Percentiles rank a stretch among this genome's conserved stretches.
Evolutionary conservation across 2,329 filamentous ascomycete genomes (phyloP).

Genomic region (Nectriaceae sp.): DNA sequence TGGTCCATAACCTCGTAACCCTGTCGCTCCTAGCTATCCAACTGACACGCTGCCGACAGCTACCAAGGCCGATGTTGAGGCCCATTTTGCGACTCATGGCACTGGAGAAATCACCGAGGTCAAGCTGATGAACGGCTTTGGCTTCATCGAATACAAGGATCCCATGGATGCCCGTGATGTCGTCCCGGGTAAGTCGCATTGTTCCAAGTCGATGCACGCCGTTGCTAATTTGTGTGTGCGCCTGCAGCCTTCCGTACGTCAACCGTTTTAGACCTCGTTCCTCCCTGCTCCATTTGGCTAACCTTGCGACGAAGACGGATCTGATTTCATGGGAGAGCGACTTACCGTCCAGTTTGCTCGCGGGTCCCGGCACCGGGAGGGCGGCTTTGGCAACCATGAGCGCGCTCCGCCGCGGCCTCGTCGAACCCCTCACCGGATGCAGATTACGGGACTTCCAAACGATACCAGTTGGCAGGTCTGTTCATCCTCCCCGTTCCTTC

Average conservation of each 20-base stretch:
- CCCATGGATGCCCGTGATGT: conserved; percentile 97
- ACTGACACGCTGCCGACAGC: conserved; percentile 63
- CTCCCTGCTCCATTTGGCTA: conserved; percentile 21
- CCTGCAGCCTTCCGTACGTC: conserved; percentile 63
- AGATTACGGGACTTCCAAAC: conserved; percentile 92
- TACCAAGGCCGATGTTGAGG: conserved; percentile 95
- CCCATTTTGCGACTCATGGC: conserved; percentile 93
- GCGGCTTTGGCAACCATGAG: conserved; percentile 54
- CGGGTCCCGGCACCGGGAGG: conserved; percentile 66
- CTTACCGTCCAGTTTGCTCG: conserved; percentile 98
- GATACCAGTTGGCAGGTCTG: conserved; percentile 99
- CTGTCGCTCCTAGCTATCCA: conserved; percentile 32
- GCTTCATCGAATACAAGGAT: conserved; percentile 99
- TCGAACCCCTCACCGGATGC: conserved; percentile 94
- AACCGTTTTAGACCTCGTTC: conserved; percentile 19
- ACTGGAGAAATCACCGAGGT: conserved; percentile 98
- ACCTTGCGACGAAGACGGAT: conserved; percentile 69
- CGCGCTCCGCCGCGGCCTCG: conserved; percentile 73
- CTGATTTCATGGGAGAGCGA: conserved; percentile 96
- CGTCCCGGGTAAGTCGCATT: conserved; percentile 76
- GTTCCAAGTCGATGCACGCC: conserved; percentile 22
- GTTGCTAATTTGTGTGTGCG: conserved; percentile 20
- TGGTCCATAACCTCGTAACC: conserved; percentile 61
- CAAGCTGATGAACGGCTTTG: conserved; percentile 99
- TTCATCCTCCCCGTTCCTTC: conserved; percentile 63